These are phyloP conservation scores for Begonia fuchsioides DNA, from an alignment of 306 rosid species.

Conservation along the genomic window DNA sequence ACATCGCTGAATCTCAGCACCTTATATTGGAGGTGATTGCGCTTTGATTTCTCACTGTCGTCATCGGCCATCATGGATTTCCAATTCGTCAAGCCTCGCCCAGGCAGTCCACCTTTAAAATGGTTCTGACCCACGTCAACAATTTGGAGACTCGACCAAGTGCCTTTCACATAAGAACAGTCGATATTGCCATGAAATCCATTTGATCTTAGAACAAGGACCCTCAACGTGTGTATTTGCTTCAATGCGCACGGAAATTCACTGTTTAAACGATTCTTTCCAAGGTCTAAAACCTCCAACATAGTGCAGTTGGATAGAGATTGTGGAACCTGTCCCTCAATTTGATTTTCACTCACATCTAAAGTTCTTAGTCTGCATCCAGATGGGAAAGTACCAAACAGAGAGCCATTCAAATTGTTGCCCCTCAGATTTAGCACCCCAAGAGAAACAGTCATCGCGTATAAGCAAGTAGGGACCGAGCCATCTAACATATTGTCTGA, in stretches of 20 bases:
- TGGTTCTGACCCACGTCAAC: slow-evolving; percentile 29
- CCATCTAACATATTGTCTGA: slow-evolving; percentile 19
- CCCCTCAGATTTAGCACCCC: slow-evolving; percentile 13
- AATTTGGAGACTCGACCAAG: slow-evolving; percentile 27
- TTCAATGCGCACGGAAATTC: slow-evolving; percentile 8
- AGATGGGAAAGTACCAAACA: slow-evolving; percentile 13
- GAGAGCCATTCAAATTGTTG: slow-evolving; percentile 3
- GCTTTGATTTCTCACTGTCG: neutral
- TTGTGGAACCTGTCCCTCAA: slow-evolving; percentile 10
- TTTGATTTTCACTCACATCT: slow-evolving; percentile 12
- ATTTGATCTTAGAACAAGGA: slow-evolving; percentile 25
- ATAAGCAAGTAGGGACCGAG: slow-evolving; percentile 7
- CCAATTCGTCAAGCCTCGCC: slow-evolving; percentile 20
- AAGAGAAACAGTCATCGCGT: slow-evolving; percentile 1
- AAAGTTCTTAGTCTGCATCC: slow-evolving; percentile 10
- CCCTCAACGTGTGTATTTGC: slow-evolving; percentile 12
- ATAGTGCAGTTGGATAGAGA: slow-evolving; percentile 13
- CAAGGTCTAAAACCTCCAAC: slow-evolving; percentile 23
- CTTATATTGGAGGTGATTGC: slow-evolving; percentile 1
- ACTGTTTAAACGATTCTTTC: slow-evolving; percentile 12
- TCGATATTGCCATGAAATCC: neutral
- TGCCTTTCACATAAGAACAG: neutral
- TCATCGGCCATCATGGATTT: slow-evolving; percentile 21
- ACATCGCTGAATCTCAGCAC: neutral
- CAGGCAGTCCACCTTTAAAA: slow-evolving; percentile 20